Evolutionary conservation across 78 protist genomes (phyloP).

Genomic region (Capsaspora owczarzaki): DNA sequence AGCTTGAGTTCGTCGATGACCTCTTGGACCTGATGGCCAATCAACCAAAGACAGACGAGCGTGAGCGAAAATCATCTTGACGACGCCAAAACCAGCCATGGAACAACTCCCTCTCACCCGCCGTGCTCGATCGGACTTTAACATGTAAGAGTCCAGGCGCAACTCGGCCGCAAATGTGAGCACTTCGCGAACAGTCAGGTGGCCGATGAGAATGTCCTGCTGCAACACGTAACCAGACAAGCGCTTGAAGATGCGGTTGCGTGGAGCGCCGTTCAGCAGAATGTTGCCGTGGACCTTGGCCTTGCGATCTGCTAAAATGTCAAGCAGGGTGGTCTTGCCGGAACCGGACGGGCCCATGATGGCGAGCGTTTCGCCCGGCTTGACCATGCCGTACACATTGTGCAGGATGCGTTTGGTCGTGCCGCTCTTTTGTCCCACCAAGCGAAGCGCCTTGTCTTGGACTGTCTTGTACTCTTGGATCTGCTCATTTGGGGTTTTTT

Average conservation of each 20-base stretch:
- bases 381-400: background rate
- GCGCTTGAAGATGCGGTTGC: background rate
- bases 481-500: too few relatives aligned
- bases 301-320: background rate
- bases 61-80: background rate
- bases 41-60: too few relatives aligned
- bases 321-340: constrained; percentile 25
- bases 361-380: constrained; percentile 8
- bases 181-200: constrained; percentile 67
- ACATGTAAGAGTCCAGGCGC: background rate
- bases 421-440: too few relatives aligned
- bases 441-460: too few relatives aligned
- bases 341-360: constrained; percentile 20
- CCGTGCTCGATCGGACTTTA: background rate
- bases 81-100: background rate
- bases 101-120: too few relatives aligned
- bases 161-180: constrained; percentile 44
- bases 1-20: constrained; percentile 46
- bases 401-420: background rate
- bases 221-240: constrained; percentile 32
- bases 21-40: background rate
- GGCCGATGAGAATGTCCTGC: constrained; percentile 33
- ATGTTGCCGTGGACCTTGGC: constrained; percentile 1
- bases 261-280: background rate
- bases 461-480: too few relatives aligned